Percentiles rank a stretch among this genome's conserved stretches.
phyloP scores from a whole-genome alignment of 176 grass and related monocot species.

The Phyllostachys edulis region DNA sequence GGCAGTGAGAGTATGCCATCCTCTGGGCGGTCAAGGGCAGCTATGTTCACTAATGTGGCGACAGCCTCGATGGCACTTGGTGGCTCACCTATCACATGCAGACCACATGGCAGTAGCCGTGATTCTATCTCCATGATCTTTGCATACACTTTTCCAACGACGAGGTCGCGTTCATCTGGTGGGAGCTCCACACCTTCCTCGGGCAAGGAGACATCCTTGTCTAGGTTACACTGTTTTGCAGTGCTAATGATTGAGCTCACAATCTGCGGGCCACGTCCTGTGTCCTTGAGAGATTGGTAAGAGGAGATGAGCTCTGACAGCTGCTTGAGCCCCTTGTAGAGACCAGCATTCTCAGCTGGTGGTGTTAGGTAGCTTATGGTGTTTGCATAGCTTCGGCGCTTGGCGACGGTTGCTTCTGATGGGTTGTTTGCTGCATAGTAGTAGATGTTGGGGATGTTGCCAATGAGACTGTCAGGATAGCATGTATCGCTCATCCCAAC shows the following conservation, averaged over 20 bases:
- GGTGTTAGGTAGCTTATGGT: conserved; percentile 99
- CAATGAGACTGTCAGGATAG: conserved; percentile 95
- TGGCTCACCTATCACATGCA: conserved; percentile 97
- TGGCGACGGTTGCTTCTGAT: conserved; percentile 91
- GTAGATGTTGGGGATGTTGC: conserved; percentile 98
- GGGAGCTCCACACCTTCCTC: conserved; percentile 88
- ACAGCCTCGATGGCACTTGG: conserved; percentile 90
- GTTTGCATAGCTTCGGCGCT: conserved; percentile 96
- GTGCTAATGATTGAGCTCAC: conserved; percentile 96
- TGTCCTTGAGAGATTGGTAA: conserved; percentile 97
- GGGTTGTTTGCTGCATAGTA: conserved; percentile 99
- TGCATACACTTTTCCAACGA: conserved; percentile 91
- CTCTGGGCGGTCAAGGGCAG: conserved; percentile 86
- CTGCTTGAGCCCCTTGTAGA: conserved; percentile 99
- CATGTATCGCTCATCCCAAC: conserved; percentile 96
- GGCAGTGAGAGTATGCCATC: conserved; percentile 74
- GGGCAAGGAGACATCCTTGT: conserved; percentile 88
- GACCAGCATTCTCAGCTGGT: conserved; percentile 92
- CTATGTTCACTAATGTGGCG: conserved; percentile 95
- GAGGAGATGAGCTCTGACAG: conserved; percentile 95
- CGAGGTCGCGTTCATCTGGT: conserved; percentile 60
- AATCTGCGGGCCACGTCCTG: conserved; percentile 82
- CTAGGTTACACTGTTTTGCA: conserved; percentile 92
- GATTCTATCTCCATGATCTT: conserved; percentile 99
- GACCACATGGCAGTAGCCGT: conserved; percentile 83